Conservation (phyloP, 164 flowering plant species). For the Chimonanthus praecox region DNA sequence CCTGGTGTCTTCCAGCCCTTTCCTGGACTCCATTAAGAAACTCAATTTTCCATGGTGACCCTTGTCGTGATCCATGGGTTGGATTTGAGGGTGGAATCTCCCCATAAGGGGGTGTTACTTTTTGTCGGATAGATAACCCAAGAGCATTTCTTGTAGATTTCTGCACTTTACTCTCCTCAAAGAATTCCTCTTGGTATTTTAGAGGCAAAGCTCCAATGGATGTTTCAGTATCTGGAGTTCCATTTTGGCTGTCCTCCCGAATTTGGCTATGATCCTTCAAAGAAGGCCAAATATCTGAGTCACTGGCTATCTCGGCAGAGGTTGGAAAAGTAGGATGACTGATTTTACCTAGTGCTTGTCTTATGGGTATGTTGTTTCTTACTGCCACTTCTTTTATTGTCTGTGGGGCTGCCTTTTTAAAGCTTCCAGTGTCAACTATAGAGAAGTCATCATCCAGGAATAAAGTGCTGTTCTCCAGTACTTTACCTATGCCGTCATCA, state of each 20-base stretch:
- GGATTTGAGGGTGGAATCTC: conserved; percentile 53
- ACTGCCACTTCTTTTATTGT: conserved; percentile 22
- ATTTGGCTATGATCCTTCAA: conserved; percentile 16
- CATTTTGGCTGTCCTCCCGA: conserved; percentile 14
- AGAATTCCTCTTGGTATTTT: conserved; percentile 18
- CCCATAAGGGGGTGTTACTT: conserved; percentile 18
- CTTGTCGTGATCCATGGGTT: conserved; percentile 41
- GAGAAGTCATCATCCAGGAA: conserved; percentile 23
- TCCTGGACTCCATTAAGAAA: conserved; percentile 80
- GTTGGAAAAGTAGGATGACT: conserved; percentile 30
- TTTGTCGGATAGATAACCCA: conserved; percentile 21
- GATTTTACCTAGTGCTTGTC: conserved; percentile 31
- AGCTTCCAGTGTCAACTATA: conserved; percentile 12
- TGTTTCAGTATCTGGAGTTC: conserved; percentile 15
- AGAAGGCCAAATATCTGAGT: conserved; percentile 27
- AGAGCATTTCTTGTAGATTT: conserved; percentile 19
- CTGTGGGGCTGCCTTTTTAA: conserved; percentile 19
- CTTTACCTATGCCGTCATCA: conserved; percentile 44
- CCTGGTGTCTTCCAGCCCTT: conserved; percentile 53
- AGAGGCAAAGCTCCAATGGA: conserved; percentile 15
- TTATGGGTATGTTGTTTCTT: conserved; percentile 23
- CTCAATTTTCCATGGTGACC: conserved; percentile 86
- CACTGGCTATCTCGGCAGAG: conserved; percentile 34
- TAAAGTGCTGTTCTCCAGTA: conserved; percentile 34
- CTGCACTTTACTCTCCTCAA: conserved; percentile 21